Evolutionary conservation across 73 alveolate species (phyloP).

Genomic region (Uronychia setigera): DNA sequence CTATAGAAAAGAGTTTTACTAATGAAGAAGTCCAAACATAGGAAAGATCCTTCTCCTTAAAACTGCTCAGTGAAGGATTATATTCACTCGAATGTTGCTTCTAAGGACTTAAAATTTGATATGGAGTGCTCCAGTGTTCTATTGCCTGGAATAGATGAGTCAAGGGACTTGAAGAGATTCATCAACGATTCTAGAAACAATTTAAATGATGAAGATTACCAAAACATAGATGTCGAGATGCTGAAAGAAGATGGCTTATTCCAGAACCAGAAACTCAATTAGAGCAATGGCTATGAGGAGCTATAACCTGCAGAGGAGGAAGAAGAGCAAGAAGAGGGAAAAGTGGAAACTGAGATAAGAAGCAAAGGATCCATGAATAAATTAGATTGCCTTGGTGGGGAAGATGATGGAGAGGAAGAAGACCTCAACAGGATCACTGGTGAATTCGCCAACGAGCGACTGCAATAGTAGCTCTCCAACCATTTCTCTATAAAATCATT

Average conservation of each 20-base stretch:
- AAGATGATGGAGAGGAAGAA: neutral
- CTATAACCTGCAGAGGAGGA: neutral
- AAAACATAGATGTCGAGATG: neutral
- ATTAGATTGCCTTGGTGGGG: no score
- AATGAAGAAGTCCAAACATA: no score
- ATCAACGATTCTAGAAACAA: no score
- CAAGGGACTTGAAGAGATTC: neutral
- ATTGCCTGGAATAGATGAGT: neutral
- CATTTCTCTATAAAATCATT: no score
- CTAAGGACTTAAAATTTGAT: neutral
- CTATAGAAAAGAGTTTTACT: neutral
- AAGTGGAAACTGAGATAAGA: neutral
- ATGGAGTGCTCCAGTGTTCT: no score
- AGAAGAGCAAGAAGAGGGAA: neutral
- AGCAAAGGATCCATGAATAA: no score
- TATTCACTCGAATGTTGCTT: neutral
- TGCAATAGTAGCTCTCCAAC: no score
- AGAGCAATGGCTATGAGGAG: neutral
- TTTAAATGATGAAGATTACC: neutral
- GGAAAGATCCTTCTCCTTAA: neutral
- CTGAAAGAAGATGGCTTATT: neutral
- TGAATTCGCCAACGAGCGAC: no score
- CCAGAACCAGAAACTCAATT: neutral
- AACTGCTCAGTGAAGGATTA: neutral
- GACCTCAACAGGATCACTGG: neutral